Evolutionary conservation across 2,329 filamentous ascomycete species (phyloP).

Genomic region (Diaporthe sp.): DNA sequence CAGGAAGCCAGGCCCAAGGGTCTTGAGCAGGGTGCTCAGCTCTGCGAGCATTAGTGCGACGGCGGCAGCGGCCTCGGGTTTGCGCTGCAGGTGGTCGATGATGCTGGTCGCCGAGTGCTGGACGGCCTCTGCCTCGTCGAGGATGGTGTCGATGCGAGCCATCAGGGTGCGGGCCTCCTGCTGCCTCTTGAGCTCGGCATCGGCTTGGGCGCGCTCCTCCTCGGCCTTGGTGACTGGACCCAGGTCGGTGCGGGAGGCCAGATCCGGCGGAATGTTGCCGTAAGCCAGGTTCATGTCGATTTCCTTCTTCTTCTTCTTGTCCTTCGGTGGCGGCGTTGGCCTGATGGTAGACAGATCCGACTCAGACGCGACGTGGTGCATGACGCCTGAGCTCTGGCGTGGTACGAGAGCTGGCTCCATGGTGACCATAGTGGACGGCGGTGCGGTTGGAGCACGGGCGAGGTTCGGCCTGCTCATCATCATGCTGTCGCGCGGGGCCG

Average conservation of each 20-base stretch:
- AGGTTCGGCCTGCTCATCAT: conserved; percentile 53
- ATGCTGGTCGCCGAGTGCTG: conserved; percentile 87
- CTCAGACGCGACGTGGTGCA: conserved; percentile 56
- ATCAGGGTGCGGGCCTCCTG: conserved; percentile 68
- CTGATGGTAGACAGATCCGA: conserved; percentile 47
- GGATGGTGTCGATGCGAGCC: conserved; percentile 78
- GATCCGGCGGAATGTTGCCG: conserved; percentile 81
- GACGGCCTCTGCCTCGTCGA: conserved; percentile 90
- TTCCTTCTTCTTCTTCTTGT: conserved; percentile 54
- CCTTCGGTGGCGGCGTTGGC: neutral
- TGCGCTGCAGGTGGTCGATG: conserved; percentile 78
- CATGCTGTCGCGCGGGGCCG: conserved; percentile 46
- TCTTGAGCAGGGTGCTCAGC: conserved; percentile 83
- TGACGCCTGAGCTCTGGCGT: conserved; percentile 46
- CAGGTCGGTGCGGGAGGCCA: conserved; percentile 63
- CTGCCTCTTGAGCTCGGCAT: conserved; percentile 69
- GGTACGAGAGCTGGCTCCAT: conserved; percentile 38
- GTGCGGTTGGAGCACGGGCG: conserved; percentile 48
- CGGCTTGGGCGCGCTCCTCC: conserved; percentile 49
- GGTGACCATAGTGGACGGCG: conserved; percentile 16
- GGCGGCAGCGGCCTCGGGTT: conserved; percentile 90
- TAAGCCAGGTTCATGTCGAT: conserved; percentile 96
- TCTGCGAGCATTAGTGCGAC: conserved; percentile 94
- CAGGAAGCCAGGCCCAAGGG: conserved; percentile 87
- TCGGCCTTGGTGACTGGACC: conserved; percentile 50